phyloP scores from a whole-genome alignment of 2,329 filamentous ascomycete genomes.

The Colletotrichum nymphaeae region DNA sequence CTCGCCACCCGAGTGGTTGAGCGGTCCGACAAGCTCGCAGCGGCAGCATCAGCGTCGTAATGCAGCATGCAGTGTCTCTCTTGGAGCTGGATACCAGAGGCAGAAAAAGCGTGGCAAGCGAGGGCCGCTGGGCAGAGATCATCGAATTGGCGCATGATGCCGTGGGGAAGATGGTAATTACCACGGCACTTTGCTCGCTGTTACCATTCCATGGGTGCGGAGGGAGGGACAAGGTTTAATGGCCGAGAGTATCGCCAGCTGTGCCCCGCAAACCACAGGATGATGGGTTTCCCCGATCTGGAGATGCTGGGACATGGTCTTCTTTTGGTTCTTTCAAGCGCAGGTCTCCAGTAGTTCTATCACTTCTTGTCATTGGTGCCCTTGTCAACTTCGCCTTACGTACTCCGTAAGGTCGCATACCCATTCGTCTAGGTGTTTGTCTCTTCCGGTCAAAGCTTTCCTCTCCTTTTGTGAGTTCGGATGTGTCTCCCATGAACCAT shows the following conservation, averaged over 20 bases:
- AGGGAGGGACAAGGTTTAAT: conserved; percentile 22
- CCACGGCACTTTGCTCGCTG: conserved; percentile 32
- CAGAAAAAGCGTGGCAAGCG: neutral
- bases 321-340: neutral
- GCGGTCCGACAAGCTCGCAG: neutral
- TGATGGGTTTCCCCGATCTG: conserved; percentile 14
- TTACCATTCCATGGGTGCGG: conserved; percentile 8
- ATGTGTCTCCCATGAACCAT: conserved; percentile 9
- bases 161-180: conserved; percentile 29
- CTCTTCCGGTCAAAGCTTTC: conserved; percentile 7
- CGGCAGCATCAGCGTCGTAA: neutral
- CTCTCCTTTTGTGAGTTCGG: neutral
- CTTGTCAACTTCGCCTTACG: neutral
- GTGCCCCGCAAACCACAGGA: conserved; percentile 5
- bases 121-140: neutral
- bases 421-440: neutral
- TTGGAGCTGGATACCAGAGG: neutral
- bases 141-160: conserved; percentile 15
- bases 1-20: neutral
- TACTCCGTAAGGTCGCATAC: neutral
- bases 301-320: neutral
- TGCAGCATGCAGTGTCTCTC: neutral
- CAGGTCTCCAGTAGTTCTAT: neutral
- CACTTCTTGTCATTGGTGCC: neutral
- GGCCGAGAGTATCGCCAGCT: conserved; percentile 28